A percentile compares a stretch with the other conserved stretches of the same genome.
Evolutionary conservation across 495 filamentous ascomycete genomes (phyloP).

Genomic region (Neurospora terricola): DNA sequence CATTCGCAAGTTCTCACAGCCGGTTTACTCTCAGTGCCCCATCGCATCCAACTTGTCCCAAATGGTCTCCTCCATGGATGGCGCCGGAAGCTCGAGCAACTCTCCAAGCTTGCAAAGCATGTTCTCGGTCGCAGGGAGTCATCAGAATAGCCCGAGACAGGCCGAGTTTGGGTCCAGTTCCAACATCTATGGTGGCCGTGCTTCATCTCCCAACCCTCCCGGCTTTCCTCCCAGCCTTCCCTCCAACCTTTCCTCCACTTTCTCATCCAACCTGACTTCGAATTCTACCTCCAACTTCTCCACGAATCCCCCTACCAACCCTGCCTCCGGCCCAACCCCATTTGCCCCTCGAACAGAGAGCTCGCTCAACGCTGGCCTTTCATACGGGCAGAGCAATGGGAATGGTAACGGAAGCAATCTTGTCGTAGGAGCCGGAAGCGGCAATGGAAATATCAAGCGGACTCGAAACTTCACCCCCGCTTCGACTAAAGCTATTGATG

Average conservation of each 20-base stretch:
- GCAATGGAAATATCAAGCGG: slow-evolving; percentile 23
- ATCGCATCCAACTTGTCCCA: not conserved
- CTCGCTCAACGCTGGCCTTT: not conserved
- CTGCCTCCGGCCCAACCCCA: not conserved
- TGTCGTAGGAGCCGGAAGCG: not conserved
- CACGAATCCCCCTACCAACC: not conserved
- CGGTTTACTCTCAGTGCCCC: slow-evolving; percentile 7
- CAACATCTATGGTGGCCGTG: not conserved
- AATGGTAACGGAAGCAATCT: not conserved
- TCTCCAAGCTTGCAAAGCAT: not conserved
- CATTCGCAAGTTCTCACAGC: slow-evolving; percentile 27
- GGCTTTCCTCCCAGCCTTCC: not conserved
- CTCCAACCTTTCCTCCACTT: not conserved
- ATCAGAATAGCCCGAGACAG: not conserved
- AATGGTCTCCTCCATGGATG: not conserved
- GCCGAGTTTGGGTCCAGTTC: slow-evolving; percentile 4
- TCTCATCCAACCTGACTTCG: not conserved
- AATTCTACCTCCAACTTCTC: not conserved
- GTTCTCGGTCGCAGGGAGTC: not conserved
- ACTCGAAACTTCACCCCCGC: slow-evolving; percentile 35
- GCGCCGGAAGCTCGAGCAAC: not conserved
- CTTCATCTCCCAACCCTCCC: not conserved
- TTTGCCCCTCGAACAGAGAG: not conserved
- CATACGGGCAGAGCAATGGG: not conserved
- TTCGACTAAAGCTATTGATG: slow-evolving; percentile 30